Evolutionary conservation across 495 filamentous ascomycete species (phyloP).

Genomic region (Penicillium robsamsonii): DNA sequence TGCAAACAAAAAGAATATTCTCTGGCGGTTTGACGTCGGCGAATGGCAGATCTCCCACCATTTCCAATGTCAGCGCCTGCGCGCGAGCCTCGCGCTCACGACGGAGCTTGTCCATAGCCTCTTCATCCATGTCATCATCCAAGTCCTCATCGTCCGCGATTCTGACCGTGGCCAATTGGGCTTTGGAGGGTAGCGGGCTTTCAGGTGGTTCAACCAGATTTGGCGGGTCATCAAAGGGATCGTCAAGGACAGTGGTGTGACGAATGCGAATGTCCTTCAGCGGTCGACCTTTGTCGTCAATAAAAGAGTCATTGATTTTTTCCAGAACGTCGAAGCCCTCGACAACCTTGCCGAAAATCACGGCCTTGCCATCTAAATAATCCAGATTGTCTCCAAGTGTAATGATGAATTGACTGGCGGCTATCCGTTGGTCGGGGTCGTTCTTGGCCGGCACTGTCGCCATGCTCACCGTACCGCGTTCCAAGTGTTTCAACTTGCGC

Average conservation of each 20-base stretch:
- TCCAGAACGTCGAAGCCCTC: constrained; percentile 91
- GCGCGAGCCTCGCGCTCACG: constrained; percentile 90
- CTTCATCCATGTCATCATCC: constrained; percentile 73
- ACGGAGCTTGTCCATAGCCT: constrained; percentile 72
- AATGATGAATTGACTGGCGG: constrained; percentile 86
- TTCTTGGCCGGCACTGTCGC: constrained; percentile 73
- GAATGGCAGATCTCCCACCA: constrained; percentile 97
- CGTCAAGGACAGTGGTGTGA: constrained; percentile 85
- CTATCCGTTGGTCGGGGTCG: constrained; percentile 77
- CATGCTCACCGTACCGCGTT: constrained; percentile 91
- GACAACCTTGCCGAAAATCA: constrained; percentile 91
- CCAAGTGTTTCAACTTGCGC: constrained; percentile 78
- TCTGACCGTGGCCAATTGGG: constrained; percentile 84
- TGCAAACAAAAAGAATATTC: constrained; percentile 97
- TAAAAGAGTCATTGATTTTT: constrained; percentile 87
- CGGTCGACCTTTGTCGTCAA: constrained; percentile 79
- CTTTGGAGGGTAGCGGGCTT: constrained; percentile 79
- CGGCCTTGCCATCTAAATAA: constrained; percentile 83
- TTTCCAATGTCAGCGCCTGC: constrained; percentile 91
- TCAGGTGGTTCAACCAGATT: constrained; percentile 71
- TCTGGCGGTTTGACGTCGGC: constrained; percentile 97
- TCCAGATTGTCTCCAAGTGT: constrained; percentile 85
- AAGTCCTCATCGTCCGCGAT: constrained; percentile 87
- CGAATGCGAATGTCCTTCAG: constrained; percentile 90
- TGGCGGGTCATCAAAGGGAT: constrained; percentile 77